These are phyloP conservation scores for Populus ilicifolia DNA, from an alignment of 345 rosid genomes.

Conservation along the genomic window DNA sequence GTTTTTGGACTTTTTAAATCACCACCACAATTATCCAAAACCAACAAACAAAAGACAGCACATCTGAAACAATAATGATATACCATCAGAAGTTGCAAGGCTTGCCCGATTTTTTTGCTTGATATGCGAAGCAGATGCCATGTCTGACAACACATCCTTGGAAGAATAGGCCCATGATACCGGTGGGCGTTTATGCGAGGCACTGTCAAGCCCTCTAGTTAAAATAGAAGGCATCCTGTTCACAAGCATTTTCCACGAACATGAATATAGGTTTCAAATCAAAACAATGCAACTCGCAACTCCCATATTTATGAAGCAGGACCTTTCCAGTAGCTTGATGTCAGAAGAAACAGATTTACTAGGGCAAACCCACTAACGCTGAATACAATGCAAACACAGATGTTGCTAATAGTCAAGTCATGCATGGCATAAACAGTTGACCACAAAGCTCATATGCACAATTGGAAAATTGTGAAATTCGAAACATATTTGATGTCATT, in stretches of 20 bases:
- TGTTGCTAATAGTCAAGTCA: not conserved
- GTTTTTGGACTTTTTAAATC: not conserved
- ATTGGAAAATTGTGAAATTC: not conserved
- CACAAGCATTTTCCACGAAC: not conserved
- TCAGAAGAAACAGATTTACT: not conserved
- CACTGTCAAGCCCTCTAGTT: constrained; percentile 47
- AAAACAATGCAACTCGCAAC: not conserved
- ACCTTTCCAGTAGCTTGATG: not conserved
- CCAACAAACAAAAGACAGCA: not conserved
- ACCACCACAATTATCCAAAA: not conserved
- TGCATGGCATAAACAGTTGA: not conserved
- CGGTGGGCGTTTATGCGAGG: constrained; percentile 36
- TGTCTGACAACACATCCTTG: constrained; percentile 46
- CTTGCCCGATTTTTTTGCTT: constrained; percentile 34
- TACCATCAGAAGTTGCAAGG: constrained; percentile 17
- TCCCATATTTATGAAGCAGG: not conserved
- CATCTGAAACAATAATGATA: not conserved
- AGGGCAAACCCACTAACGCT: not conserved
- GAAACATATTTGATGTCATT: not conserved
- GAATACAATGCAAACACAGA: not conserved
- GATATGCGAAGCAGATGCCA: constrained; percentile 29
- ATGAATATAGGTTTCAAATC: not conserved
- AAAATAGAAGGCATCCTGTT: constrained; percentile 29
- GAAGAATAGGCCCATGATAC: constrained; percentile 42
- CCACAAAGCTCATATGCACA: not conserved